These are phyloP conservation scores for Canavalia ensiformis DNA, from an alignment of 306 rosid genomes.

Conservation along the genomic window DNA sequence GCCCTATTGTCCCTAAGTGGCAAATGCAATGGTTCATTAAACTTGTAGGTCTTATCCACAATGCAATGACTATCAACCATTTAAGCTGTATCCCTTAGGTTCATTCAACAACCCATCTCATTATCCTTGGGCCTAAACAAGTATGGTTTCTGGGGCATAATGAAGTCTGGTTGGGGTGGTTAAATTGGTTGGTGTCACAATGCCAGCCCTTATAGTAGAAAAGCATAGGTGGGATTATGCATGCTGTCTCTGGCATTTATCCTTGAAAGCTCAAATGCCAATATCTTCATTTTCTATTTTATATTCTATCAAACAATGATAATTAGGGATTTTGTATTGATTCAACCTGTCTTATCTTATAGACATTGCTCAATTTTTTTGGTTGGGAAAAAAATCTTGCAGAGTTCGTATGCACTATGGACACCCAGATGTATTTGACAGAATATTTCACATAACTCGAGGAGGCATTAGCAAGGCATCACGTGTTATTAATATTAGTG, in stretches of 20 bases:
- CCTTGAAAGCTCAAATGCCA: background rate
- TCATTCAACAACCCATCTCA: background rate
- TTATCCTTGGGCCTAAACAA: background rate
- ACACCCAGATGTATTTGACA: slow-evolving; percentile 97
- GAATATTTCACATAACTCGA: slow-evolving; percentile 91
- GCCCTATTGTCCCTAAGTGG: too few species aligned
- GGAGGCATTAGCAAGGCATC: slow-evolving; percentile 99
- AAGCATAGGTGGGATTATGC: background rate
- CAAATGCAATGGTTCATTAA: too few species aligned
- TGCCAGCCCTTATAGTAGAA: background rate
- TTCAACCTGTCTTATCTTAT: slow-evolving; percentile 8
- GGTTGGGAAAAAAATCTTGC: slow-evolving; percentile 48
- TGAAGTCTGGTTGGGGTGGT: background rate
- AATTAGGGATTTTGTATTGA: slow-evolving; percentile 10
- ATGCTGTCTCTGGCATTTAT: background rate
- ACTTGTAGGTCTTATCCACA: too few species aligned
- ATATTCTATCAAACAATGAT: slow-evolving; percentile 12
- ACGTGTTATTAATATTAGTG: slow-evolving; percentile 96
- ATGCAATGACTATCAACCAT: background rate
- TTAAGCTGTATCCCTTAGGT: background rate
- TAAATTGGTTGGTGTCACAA: slow-evolving; percentile 2
- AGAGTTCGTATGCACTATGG: slow-evolving; percentile 99
- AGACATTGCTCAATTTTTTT: slow-evolving; percentile 28
- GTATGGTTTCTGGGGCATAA: background rate
- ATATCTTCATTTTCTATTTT: slow-evolving; percentile 14